Evolutionary conservation across 2,329 filamentous ascomycete genomes (phyloP).

Genomic region (Venturia pyrina): DNA sequence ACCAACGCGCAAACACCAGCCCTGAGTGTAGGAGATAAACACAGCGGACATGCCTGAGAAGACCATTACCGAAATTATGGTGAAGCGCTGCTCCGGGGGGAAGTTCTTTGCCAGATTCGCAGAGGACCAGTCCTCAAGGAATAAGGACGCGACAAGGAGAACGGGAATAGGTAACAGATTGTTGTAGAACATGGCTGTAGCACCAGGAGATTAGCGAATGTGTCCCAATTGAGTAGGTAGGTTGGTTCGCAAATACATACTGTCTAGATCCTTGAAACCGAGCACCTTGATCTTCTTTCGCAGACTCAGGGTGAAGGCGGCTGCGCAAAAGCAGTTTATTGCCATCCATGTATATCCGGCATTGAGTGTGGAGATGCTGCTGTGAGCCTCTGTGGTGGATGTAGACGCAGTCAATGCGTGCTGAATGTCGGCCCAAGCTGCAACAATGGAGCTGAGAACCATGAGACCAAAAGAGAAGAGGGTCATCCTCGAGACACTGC

Average conservation of each 20-base stretch:
- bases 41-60: slow-evolving; percentile 88
- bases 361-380: slow-evolving; percentile 79
- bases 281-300: slow-evolving; percentile 98
- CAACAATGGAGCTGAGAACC: slow-evolving; percentile 88
- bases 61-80: slow-evolving; percentile 77
- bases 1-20: slow-evolving; percentile 96
- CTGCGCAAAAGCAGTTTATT: slow-evolving; percentile 90
- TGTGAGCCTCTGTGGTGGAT: slow-evolving; percentile 49
- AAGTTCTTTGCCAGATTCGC: slow-evolving; percentile 81
- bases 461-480: slow-evolving; percentile 93
- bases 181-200: slow-evolving; percentile 98
- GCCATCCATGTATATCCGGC: slow-evolving; percentile 97
- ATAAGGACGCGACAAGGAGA: slow-evolving; percentile 67
- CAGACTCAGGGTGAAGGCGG: slow-evolving; percentile 83
- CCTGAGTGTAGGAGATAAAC: slow-evolving; percentile 98
- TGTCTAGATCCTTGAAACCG: slow-evolving; percentile 99
- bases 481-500: slow-evolving; percentile 66
- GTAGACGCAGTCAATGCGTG: slow-evolving; percentile 60
- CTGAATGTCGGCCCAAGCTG: slow-evolving; percentile 94
- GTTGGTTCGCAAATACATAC: slow-evolving; percentile 48
- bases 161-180: slow-evolving; percentile 94
- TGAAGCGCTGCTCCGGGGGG: slow-evolving; percentile 65
- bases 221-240: background rate
- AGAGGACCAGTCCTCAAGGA: slow-evolving; percentile 86
- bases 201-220: background rate